Base-by-base conservation (phyloP, 2,329 filamentous ascomycete species). In the Neofusicoccum parvum region DNA sequence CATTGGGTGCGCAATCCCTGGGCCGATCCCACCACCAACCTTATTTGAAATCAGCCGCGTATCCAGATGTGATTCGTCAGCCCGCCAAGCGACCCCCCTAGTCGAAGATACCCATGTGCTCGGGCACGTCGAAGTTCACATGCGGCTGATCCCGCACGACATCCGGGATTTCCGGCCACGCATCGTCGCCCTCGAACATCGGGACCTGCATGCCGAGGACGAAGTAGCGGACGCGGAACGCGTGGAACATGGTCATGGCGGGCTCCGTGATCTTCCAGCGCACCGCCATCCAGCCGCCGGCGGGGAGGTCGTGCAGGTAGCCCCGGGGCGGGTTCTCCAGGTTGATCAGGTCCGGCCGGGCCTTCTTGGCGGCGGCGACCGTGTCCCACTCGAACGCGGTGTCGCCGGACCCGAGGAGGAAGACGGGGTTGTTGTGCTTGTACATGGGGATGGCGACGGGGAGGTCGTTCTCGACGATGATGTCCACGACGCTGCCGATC, bases 121-220 rank as follows among this genome's bases (percentile, higher is more conserved):
- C 64, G 9, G 67, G 68, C 20, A 67, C 27, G 11, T 68, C 67
- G 23, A 68, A 68, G 27, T 69, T 59, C 43, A 69, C 68, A 54
- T 69, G 67, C 56, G 67, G 68, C 50, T 64, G 66, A 39, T 66
- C 51, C 56, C 59, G 60, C 32, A 67, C 64, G 15, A 62, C 54
- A 34, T 63, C 59, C 45, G 68, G 68, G 23, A 67, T 36, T 53
- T 69, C 68, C 14, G 67, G 67, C 67, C 67, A 67, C 1, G 51
- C 43, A 48, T 69, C 68, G 56, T 69, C 68, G 9, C 68, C 67
- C 50, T 68, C 67, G 34, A 69, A 68, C 56, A 69, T 59, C 17
- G 67, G 65, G 15, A 70, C 67, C 64, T 67, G 67, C 68, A 69
- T 69, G 14, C 68, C 69, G 15, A 68, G 63, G 11, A 70, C 67